Evolutionary conservation across 208 protist species (phyloP).

Genomic region (Crithidia fasciculata): DNA sequence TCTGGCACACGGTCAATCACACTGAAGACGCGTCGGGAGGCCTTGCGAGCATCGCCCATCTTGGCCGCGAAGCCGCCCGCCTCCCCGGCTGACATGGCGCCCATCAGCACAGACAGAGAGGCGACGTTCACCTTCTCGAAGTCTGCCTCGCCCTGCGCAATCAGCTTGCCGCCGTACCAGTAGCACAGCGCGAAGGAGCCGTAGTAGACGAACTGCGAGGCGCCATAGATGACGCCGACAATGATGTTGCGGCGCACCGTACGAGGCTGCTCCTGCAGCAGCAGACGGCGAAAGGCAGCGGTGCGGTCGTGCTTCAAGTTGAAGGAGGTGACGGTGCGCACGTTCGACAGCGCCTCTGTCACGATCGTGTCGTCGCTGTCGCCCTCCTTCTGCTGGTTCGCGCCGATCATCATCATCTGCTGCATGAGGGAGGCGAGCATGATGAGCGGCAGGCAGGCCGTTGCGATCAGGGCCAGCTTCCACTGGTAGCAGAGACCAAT

Average conservation of each 20-base stretch:
- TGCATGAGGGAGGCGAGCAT: constrained; percentile 38
- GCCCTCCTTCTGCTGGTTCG: constrained; percentile 41
- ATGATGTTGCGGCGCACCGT: constrained; percentile 36
- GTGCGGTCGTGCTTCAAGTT: constrained; percentile 59
- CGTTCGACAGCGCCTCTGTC: constrained; percentile 73
- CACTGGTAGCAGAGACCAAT: constrained; percentile 75
- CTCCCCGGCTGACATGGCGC: constrained; percentile 62
- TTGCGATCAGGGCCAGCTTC: constrained; percentile 70
- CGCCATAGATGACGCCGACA: constrained; percentile 51
- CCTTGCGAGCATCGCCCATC: constrained; percentile 47
- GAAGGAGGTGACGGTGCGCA: constrained; percentile 81
- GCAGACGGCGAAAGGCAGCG: constrained; percentile 24
- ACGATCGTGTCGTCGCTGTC: constrained; percentile 60
- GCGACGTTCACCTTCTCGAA: constrained; percentile 65
- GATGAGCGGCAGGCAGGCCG: constrained; percentile 69
- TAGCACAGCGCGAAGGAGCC: constrained; percentile 65
- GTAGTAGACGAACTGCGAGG: constrained; percentile 70
- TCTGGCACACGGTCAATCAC: constrained; percentile 80
- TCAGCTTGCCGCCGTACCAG: constrained; percentile 85
- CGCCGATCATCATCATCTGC: constrained; percentile 50
- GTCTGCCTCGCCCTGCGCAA: constrained; percentile 57
- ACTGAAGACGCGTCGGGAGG: constrained; percentile 68
- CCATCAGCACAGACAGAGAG: constrained; percentile 62
- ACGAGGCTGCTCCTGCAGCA: constrained; percentile 30
- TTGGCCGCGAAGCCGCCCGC: constrained; percentile 73